These are phyloP conservation scores for Entomortierella beljakovae DNA, from an alignment of 192 early-diverging fungal genomes.

Conservation along the genomic window DNA sequence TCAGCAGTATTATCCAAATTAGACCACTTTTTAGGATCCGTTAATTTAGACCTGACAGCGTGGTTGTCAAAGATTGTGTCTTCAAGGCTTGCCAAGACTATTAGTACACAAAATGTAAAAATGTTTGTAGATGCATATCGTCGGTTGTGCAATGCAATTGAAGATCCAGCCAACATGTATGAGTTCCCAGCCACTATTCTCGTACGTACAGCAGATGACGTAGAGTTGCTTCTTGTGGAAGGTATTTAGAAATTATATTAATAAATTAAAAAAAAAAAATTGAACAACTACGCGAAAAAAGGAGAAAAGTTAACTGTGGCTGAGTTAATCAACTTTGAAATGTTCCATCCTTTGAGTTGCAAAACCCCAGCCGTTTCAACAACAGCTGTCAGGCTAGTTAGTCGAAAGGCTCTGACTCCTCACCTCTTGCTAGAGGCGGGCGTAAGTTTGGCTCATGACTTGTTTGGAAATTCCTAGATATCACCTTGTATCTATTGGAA, in stretches of 20 bases:
- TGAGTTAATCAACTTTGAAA: no score
- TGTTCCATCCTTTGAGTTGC: no score
- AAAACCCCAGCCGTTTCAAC: no score
- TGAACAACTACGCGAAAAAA: not conserved
- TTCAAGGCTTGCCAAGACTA: conserved; percentile 59
- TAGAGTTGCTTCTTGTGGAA: conserved; percentile 72
- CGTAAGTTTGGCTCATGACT: no score
- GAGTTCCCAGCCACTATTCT: conserved; percentile 73
- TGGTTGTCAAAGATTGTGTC: conserved; percentile 61
- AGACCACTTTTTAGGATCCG: conserved; percentile 75
- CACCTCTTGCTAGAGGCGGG: no score
- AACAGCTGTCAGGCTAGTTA: no score
- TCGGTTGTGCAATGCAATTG: conserved; percentile 62
- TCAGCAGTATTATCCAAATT: conserved; percentile 65
- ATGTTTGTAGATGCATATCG: conserved; percentile 74
- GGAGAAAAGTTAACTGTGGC: not conserved
- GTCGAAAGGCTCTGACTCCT: no score
- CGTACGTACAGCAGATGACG: conserved; percentile 74
- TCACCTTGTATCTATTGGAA: no score
- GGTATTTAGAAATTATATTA: not conserved
- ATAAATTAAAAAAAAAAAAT: not conserved
- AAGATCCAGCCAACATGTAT: conserved; percentile 70
- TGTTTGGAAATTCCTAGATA: no score
- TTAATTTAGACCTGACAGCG: conserved; percentile 66
- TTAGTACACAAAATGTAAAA: conserved; percentile 64